Evolutionary conservation across 352 stramenopile genomes (phyloP).

Genomic region (Phytophthora ohioensis): DNA sequence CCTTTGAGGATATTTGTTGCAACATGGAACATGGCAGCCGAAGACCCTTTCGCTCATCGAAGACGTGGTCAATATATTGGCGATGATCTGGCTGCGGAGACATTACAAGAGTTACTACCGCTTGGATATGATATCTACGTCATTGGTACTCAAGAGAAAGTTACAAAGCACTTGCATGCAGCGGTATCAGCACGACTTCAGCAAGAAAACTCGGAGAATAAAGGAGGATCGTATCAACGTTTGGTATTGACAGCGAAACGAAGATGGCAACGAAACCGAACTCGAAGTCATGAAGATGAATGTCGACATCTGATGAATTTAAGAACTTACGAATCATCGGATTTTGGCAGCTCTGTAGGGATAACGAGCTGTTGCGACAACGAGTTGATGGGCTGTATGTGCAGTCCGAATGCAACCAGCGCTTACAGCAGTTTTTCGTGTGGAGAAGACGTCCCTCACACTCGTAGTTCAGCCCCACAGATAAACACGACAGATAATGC

Average conservation of each 20-base stretch:
- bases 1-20: conserved; percentile 69
- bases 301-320: conserved; percentile 8
- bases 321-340: conserved; percentile 17
- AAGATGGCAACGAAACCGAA: background rate
- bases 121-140: conserved; percentile 82
- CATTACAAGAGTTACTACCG: conserved; percentile 58
- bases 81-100: conserved; percentile 41
- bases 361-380: conserved; percentile 15
- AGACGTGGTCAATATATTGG: conserved; percentile 55
- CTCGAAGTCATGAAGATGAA: conserved; percentile 12
- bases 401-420: conserved; percentile 17
- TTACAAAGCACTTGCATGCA: conserved; percentile 67
- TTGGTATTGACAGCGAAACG: conserved; percentile 32
- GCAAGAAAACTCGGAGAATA: conserved; percentile 6
- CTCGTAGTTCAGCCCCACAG: background rate
- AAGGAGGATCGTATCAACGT: conserved; percentile 33
- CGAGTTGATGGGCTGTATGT: conserved; percentile 17
- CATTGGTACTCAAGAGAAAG: conserved; percentile 76
- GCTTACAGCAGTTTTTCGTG: conserved; percentile 27
- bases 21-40: conserved; percentile 81
- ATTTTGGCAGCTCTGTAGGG: conserved; percentile 18
- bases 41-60: conserved; percentile 59
- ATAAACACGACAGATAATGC: background rate
- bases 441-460: conserved; percentile 1
- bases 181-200: conserved; percentile 63